Percentiles rank a stretch among this genome's conserved stretches.
Evolutionary conservation across 2,329 filamentous ascomycete species (phyloP).

Genomic region (Blastomyces gilchristii): DNA sequence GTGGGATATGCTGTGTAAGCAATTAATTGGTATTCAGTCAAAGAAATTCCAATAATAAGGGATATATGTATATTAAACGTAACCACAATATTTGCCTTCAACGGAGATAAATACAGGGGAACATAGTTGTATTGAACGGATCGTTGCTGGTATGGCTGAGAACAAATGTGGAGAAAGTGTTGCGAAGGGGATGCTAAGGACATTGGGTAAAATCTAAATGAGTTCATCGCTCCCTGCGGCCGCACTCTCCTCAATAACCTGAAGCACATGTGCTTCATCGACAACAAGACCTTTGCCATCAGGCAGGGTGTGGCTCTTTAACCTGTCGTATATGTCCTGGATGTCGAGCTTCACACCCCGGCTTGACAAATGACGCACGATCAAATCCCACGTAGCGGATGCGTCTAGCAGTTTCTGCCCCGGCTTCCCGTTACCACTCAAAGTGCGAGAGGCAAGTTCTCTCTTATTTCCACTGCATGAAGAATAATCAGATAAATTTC

Average conservation of each 20-base stretch:
- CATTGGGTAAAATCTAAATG: conserved; percentile 26
- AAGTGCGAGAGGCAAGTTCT: conserved; percentile 55
- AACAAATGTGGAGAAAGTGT: not conserved
- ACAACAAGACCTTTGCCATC: conserved; percentile 86
- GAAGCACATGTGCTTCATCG: conserved; percentile 60
- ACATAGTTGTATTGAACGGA: not conserved
- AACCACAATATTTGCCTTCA: not conserved
- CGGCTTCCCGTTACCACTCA: conserved; percentile 45
- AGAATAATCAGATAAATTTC: conserved; percentile 63
- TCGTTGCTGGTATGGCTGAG: not conserved
- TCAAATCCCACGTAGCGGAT: conserved; percentile 79
- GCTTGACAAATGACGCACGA: conserved; percentile 69
- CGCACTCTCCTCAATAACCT: conserved; percentile 69
- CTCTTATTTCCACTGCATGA: conserved; percentile 7
- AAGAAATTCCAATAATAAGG: not conserved
- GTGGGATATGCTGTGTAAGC: not conserved
- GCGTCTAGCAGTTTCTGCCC: conserved; percentile 63
- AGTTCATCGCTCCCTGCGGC: conserved; percentile 70
- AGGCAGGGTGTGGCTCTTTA: conserved; percentile 67
- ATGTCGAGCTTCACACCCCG: conserved; percentile 71
- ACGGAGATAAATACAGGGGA: not conserved
- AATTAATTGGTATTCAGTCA: not conserved
- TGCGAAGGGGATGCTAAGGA: not conserved
- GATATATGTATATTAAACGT: not conserved
- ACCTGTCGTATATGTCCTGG: conserved; percentile 63